phyloP scores from a whole-genome alignment of 768 basidiomycete genomes.

The Mycena rebaudengoi region DNA sequence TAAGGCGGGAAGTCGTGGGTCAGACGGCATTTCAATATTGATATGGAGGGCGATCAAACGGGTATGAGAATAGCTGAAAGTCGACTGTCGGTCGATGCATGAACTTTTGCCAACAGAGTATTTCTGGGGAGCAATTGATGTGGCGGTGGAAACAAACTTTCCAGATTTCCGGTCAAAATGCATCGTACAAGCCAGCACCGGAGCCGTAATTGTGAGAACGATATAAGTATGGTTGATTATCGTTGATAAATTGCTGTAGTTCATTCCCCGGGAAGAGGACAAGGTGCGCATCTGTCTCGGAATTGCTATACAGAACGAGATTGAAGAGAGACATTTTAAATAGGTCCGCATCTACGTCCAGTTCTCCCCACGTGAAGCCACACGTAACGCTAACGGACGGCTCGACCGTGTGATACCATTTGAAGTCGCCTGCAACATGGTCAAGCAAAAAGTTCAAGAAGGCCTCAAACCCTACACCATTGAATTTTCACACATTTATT shows the following conservation, averaged over 20 bases:
- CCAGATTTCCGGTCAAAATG: conserved; percentile 55
- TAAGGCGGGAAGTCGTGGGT: conserved; percentile 53
- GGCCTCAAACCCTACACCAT: conserved; percentile 3
- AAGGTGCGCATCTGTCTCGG: too few relatives aligned
- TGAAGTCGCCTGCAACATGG: not conserved
- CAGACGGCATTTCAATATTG: conserved; percentile 48
- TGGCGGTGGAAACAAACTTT: conserved; percentile 47
- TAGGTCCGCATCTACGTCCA: conserved; percentile 58
- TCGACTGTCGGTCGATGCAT: too few relatives aligned
- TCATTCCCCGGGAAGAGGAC: conserved; percentile 56
- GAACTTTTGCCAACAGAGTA: too few relatives aligned
- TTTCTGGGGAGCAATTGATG: conserved; percentile 61
- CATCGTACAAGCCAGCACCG: conserved; percentile 53
- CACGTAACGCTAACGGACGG: not conserved
- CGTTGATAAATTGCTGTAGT: conserved; percentile 41
- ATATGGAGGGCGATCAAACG: conserved; percentile 51
- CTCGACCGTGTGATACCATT: not conserved
- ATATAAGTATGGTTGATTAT: not conserved
- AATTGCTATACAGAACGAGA: too few relatives aligned
- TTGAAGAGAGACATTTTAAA: too few relatives aligned
- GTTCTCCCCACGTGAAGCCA: conserved; percentile 28
- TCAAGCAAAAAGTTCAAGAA: not conserved
- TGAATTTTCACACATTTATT: conserved; percentile 19
- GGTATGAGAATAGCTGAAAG: not conserved
- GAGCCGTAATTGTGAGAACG: conserved; percentile 31